A percentile compares a stretch with the other conserved stretches of the same genome.
Conservation (phyloP, 805 yeast genomes). For the Lachancea waltii region DNA sequence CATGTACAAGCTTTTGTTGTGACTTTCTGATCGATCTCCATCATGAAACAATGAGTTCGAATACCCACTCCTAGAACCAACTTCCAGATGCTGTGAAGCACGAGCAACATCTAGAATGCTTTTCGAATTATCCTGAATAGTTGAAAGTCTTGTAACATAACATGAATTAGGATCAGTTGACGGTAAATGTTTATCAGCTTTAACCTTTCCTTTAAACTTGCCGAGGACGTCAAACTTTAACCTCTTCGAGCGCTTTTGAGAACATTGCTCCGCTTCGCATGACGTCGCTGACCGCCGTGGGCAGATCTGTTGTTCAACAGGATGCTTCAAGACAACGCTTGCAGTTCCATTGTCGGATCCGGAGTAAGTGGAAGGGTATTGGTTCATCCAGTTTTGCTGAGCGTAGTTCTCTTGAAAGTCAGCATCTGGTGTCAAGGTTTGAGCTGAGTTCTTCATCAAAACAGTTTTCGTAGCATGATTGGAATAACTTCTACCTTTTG, state of each 20-base stretch:
- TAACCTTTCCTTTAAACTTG: conserved; percentile 1
- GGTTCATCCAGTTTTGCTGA: conserved; percentile 12
- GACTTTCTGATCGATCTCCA: neutral
- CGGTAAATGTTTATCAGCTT: neutral
- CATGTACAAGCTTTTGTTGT: conserved; percentile 13
- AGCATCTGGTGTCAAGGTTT: conserved; percentile 30
- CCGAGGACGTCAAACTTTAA: too few species aligned
- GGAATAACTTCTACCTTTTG: too few species aligned
- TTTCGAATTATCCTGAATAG: conserved; percentile 27
- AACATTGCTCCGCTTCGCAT: too few species aligned
- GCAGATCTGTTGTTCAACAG: too few species aligned
- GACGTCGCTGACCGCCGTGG: too few species aligned
- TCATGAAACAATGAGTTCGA: conserved; percentile 3
- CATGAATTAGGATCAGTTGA: conserved; percentile 4
- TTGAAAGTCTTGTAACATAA: conserved; percentile 27
- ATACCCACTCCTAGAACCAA: conserved; percentile 4
- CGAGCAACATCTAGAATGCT: conserved; percentile 17
- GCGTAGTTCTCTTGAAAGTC: conserved; percentile 10
- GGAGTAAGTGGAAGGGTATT: conserved; percentile 10
- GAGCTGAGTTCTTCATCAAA: conserved; percentile 29
- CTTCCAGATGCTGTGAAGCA: conserved; percentile 7
- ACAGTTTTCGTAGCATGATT: conserved; percentile 14
- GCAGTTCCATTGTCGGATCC: conserved; percentile 19
- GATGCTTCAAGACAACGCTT: conserved; percentile 27
- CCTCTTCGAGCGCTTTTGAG: too few species aligned